These are phyloP conservation scores for Astrocystis sublimbata DNA, from an alignment of 495 filamentous ascomycete genomes.

Conservation along the genomic window DNA sequence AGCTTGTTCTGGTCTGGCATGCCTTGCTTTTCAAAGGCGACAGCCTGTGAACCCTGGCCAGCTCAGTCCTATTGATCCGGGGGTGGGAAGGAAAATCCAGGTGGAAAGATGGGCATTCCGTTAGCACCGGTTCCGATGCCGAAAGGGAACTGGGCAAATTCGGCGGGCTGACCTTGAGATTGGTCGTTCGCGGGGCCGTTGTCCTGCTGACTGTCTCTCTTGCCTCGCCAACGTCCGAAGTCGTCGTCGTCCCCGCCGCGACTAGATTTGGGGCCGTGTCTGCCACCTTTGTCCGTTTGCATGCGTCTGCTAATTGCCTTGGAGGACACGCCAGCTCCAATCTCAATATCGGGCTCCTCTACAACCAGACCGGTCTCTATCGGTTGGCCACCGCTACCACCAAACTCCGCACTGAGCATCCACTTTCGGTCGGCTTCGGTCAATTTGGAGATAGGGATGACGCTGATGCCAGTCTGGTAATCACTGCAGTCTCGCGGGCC, in stretches of 20 bases:
- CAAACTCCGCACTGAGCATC: constrained; percentile 93
- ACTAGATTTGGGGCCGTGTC: constrained; percentile 70
- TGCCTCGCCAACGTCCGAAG: constrained; percentile 44
- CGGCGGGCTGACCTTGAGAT: constrained; percentile 37
- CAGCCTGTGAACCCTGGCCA: neutral
- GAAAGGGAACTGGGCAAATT: constrained; percentile 59
- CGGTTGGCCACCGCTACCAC: constrained; percentile 80
- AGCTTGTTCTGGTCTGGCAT: too few relatives aligned
- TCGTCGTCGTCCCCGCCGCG: constrained; percentile 55
- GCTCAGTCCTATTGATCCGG: constrained; percentile 27
- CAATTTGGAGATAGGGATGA: constrained; percentile 87
- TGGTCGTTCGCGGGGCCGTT: constrained; percentile 42
- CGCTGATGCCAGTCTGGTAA: constrained; percentile 86
- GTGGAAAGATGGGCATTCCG: constrained; percentile 70
- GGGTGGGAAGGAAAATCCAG: constrained; percentile 56
- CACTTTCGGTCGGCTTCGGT: constrained; percentile 97
- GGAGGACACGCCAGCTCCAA: constrained; percentile 93
- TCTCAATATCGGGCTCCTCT: constrained; percentile 98
- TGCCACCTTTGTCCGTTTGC: constrained; percentile 73
- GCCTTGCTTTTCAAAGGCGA: neutral
- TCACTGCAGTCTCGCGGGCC: constrained; percentile 97
- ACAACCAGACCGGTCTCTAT: constrained; percentile 85
- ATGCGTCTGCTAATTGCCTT: constrained; percentile 89
- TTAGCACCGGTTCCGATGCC: constrained; percentile 56
- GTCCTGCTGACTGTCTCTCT: constrained; percentile 49